Evolutionary conservation across 768 basidiomycete genomes (phyloP), one percentile per base, ranked within the genome.

Genomic region (Pisolithus microcarpus): DNA sequence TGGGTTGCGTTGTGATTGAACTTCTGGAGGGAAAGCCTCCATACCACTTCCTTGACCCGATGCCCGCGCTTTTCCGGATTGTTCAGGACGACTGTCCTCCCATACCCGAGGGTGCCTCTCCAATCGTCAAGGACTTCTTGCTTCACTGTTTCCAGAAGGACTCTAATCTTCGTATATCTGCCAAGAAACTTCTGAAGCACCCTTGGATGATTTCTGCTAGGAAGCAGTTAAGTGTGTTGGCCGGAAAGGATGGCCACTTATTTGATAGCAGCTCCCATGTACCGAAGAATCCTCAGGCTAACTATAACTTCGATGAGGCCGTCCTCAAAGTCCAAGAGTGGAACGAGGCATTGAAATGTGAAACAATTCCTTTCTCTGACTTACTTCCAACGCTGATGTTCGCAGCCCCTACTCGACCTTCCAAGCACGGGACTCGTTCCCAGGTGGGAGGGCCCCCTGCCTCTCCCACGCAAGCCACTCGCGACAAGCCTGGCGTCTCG

Each of bases 141-240:
- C 88, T 90, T 59, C 92, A 96, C 53, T 98, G 96, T 62, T 99
- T 99, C 68, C 95, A 98, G 74, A 98, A 98, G 69, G 95, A 98
- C 62, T 83, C 83, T 56, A 95, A 97, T 69, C 75, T 99, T 26
- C 86, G 96, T 19, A 86, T 98, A 59, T 87, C 89, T 1, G 96
- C 95, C 6, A 88, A 87, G 70, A 97, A 97, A 70, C 74, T 99
- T 18, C 72, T 96, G 19, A 77, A 78, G 60, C 96, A 99, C 62
- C 91, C 93, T 21, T 99, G 96, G 96, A 98, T 99, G 92, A 72
- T 85, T 11, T 78, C 87, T 0, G 84, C 91, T 1, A 78, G 85
- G 60, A 85, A 81, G 62, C 87, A 92, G 64, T 76, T 89, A 71
- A 72, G 72, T 24, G 55, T 56, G 10, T 60, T 64, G 30, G 50